A percentile compares a stretch with the other conserved stretches of the same genome.
Conservation (phyloP, 257 asterid species). For the Anisodus tanguticus region DNA sequence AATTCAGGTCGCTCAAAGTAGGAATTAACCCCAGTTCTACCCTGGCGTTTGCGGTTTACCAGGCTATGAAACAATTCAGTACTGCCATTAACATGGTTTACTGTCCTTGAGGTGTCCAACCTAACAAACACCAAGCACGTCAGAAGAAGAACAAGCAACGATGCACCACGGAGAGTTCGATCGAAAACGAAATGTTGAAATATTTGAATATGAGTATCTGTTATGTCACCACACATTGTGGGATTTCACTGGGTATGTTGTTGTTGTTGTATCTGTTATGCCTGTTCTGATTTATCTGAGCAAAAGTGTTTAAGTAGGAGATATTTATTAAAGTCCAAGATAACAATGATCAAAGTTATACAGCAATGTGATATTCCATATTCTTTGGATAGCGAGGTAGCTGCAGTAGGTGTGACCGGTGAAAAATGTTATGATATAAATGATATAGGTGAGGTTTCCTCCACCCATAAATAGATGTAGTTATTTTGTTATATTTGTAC, state of each 20-base stretch:
- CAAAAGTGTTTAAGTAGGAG: neutral
- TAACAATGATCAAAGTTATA: slow-evolving; percentile 7
- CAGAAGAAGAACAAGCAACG: neutral
- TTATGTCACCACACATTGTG: too few relatives aligned
- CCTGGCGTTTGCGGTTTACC: slow-evolving; percentile 53
- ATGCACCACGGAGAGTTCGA: slow-evolving; percentile 21
- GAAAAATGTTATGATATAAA: neutral
- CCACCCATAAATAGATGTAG: neutral
- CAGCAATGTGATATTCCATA: neutral
- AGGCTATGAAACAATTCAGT: slow-evolving; percentile 44
- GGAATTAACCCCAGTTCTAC: slow-evolving; percentile 70
- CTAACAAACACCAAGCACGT: slow-evolving; percentile 39
- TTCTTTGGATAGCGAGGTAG: neutral
- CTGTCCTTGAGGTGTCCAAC: slow-evolving; percentile 54
- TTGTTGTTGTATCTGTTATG: neutral
- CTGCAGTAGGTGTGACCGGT: slow-evolving; percentile 1
- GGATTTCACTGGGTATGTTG: too few relatives aligned
- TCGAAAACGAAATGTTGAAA: neutral
- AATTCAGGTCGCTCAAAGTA: slow-evolving; percentile 82
- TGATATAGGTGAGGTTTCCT: neutral
- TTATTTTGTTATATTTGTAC: neutral
- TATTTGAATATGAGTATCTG: neutral
- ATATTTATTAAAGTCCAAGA: neutral
- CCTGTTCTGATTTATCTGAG: neutral
- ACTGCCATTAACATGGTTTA: slow-evolving; percentile 46